Evolutionary conservation across 345 rosid genomes (phyloP), one percentile per base, ranked within the genome.

Genomic region (Geranium brycei): DNA sequence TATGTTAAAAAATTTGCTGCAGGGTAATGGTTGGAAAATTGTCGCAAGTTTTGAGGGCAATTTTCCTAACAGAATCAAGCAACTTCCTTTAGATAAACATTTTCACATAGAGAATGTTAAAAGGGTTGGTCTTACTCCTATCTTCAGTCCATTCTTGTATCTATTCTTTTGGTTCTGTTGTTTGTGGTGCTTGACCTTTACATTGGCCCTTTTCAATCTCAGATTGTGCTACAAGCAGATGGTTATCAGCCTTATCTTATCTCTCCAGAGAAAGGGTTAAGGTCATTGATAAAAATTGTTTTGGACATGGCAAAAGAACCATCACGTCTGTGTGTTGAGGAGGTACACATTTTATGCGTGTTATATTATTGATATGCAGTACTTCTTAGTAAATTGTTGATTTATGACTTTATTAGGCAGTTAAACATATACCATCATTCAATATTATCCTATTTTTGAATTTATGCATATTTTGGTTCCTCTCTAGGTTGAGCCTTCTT

Each of bases 1-100:
- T 62, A 32, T 51, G 57, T 62, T 69, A 69, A 60, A 16, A 57
- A 56, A 63, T 71, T 35, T 35, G 65, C 66, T 80, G 72, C 80
- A 95, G 99, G 99, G 99, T 72, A 85, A 82, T 79, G 99, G 99
- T 68, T 95, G 96, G 97, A 95, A 90, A 77, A 80, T 95, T 78
- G 99, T 95, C 73, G 89, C 95, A 31, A 87, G 95, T 77, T 95
- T 95, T 75, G 99, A 95, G 79, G 99, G 97, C 11, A 91, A 76
- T 78, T 91, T 93, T 60, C 99, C 99, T 57, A 88, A 72, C 69
- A 83, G 96, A 69, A 86, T 93, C 72, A 93, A 95, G 87, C 92
- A 91, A 75, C 95, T 95, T 18, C 99, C 99, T 53, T 71, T 95
- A 74, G 99, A 95, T 64, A 91, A 87, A 71, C 95, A 95, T 80